phyloP scores from a whole-genome alignment of 441 rosid species.

The Dalechampia spathulata region DNA sequence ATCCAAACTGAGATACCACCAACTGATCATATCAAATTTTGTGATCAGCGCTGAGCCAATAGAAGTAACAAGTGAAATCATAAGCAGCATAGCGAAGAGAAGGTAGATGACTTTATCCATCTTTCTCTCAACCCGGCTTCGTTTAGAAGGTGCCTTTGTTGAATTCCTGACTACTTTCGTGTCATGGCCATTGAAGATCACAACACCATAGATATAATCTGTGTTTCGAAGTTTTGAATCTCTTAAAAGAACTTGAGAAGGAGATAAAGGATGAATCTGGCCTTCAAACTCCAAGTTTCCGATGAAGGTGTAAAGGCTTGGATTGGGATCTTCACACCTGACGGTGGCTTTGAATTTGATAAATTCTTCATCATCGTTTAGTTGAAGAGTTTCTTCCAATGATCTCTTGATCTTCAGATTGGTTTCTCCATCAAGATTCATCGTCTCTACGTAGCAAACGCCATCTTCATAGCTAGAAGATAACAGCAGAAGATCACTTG shows the following conservation, averaged over 20 bases:
- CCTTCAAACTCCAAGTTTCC: conserved; percentile 52
- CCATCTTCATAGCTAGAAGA: conserved; percentile 74
- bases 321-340: conserved; percentile 71
- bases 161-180: conserved; percentile 63
- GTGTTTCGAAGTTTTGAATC: conserved; percentile 78
- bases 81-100: conserved; percentile 48
- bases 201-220: conserved; percentile 56
- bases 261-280: conserved; percentile 41
- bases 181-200: conserved; percentile 61
- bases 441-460: no score
- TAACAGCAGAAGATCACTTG: conserved; percentile 54
- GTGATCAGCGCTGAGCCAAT: conserved; percentile 34
- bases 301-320: conserved; percentile 58
- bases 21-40: conserved; percentile 34
- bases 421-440: conserved; percentile 80
- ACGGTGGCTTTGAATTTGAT: conserved; percentile 33
- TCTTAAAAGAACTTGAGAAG: conserved; percentile 55
- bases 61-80: conserved; percentile 51
- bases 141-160: conserved; percentile 58
- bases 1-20: conserved; percentile 52
- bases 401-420: conserved; percentile 57
- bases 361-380: conserved; percentile 42
- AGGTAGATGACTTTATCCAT: conserved; percentile 66
- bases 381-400: conserved; percentile 37
- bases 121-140: conserved; percentile 55